Conservation (phyloP, 345 rosid species). For the Salix purpurea region DNA sequence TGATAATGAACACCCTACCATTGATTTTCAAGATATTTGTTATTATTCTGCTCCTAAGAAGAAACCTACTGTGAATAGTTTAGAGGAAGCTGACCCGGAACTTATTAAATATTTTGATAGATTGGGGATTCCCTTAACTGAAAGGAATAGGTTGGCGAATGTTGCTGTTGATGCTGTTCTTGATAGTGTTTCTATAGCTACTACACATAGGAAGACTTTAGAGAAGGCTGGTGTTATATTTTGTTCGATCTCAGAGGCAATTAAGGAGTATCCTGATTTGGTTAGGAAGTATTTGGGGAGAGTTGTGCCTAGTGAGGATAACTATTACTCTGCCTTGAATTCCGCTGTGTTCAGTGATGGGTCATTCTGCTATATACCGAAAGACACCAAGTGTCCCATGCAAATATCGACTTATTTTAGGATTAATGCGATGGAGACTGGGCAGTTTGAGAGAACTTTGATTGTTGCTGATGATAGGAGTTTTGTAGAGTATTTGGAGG, state of each 20-base stretch:
- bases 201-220: slow-evolving; percentile 72
- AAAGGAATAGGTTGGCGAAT: slow-evolving; percentile 69
- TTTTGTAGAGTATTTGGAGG: slow-evolving; percentile 90
- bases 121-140: slow-evolving; percentile 66
- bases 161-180: slow-evolving; percentile 93
- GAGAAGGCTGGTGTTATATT: slow-evolving; percentile 80
- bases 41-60: slow-evolving; percentile 88
- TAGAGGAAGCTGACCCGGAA: slow-evolving; percentile 89
- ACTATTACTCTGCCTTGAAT: slow-evolving; percentile 79
- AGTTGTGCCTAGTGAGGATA: slow-evolving; percentile 84
- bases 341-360: slow-evolving; percentile 96
- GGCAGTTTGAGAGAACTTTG: slow-evolving; percentile 96
- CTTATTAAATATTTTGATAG: slow-evolving; percentile 68
- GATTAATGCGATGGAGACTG: slow-evolving; percentile 84
- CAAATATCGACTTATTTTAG: slow-evolving; percentile 87
- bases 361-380: slow-evolving; percentile 74
- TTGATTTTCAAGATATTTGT: slow-evolving; percentile 79
- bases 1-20: slow-evolving; percentile 61
- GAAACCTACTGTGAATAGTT: slow-evolving; percentile 71
- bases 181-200: slow-evolving; percentile 87
- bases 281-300: slow-evolving; percentile 76
- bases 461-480: slow-evolving; percentile 90
- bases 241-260: slow-evolving; percentile 85
- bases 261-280: slow-evolving; percentile 69
- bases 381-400: slow-evolving; percentile 82